Evolutionary conservation across 257 asterid species (phyloP), one percentile per base, ranked within the genome.

Genomic region (Misopates orontium): DNA sequence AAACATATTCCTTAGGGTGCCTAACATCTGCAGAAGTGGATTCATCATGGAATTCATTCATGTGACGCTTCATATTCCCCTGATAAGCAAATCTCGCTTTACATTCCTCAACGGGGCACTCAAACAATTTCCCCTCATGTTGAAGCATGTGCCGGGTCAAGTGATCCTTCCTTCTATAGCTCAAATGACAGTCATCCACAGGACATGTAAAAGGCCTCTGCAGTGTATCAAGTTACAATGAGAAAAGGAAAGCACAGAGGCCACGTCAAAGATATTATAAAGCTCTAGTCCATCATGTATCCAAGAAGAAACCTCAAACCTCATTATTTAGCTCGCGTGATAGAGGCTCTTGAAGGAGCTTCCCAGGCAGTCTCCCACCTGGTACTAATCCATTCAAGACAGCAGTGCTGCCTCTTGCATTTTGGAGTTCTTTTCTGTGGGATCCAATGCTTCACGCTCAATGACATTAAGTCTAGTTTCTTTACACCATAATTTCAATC

Each of bases 401-500:
- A 68, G 45, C 28, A 36, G 50, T 73, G 56, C 53, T 63, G 95
- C 96, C 97, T 82, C 96, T 49, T 19, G 96, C 97, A 94, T 90
- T 90, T 88, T 80, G 99, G 96, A 90, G 95, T 90, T 86, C 96
- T 75, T 77, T 76, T 8, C 56, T 71, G 47, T 85, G 99, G 93
- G 96, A 94, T 94, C 99, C 99, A 90, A 90, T 90, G 96, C 99
- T 74, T 92, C 99, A 90, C 97, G 80, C 96, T 84, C 72, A 64
- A 70, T 64, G 52, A 73, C 56, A 72, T 73, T 64, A 80, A 63
- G 62, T 47, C 60, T 49, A 60, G 56, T 54, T 61, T 48, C 77
- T 55, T 56, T 68, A 53, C 52, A 56, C 47, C 78, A 11, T 62
- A 28, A 71, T 17, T 66, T 80, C 63, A 78, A 78, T 84, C 84